Percentiles rank a stretch among this genome's conserved stretches.
These are phyloP conservation scores for Thinopyrum elongatum DNA, from an alignment of 176 grass and related monocot species.

Conservation along the genomic window DNA sequence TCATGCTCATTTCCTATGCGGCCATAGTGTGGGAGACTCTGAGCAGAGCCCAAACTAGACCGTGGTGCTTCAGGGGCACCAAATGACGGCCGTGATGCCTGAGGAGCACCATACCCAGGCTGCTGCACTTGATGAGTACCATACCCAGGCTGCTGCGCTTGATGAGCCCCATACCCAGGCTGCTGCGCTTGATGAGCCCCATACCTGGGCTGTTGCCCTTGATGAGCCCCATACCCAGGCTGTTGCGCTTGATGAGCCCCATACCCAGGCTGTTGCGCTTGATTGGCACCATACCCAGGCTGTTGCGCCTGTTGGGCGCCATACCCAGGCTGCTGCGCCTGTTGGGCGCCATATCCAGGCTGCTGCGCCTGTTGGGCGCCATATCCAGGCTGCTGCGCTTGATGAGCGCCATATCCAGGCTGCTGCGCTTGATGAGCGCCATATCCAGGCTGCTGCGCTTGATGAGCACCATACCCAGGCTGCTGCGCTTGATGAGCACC, in stretches of 20 bases:
- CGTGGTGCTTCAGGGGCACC: conserved; percentile 37
- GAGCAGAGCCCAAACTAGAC: neutral
- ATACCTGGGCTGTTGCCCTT: neutral
- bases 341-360: neutral
- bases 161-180: neutral
- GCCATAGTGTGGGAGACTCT: conserved; percentile 2
- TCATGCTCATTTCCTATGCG: neutral
- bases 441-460: too few relatives aligned
- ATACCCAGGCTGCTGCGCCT: neutral
- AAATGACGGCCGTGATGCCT: neutral
- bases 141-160: neutral
- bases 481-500: neutral
- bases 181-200: neutral
- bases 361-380: neutral
- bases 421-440: neutral
- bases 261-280: neutral
- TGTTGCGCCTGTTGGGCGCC: neutral
- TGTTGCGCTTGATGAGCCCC: neutral
- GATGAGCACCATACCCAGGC: neutral
- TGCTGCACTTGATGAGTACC: neutral
- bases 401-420: neutral
- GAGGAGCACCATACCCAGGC: neutral
- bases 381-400: neutral
- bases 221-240: neutral
- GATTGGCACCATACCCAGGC: too few relatives aligned